Conservation (phyloP, 2,329 filamentous ascomycete genomes). For the Claviceps pazoutovae region DNA sequence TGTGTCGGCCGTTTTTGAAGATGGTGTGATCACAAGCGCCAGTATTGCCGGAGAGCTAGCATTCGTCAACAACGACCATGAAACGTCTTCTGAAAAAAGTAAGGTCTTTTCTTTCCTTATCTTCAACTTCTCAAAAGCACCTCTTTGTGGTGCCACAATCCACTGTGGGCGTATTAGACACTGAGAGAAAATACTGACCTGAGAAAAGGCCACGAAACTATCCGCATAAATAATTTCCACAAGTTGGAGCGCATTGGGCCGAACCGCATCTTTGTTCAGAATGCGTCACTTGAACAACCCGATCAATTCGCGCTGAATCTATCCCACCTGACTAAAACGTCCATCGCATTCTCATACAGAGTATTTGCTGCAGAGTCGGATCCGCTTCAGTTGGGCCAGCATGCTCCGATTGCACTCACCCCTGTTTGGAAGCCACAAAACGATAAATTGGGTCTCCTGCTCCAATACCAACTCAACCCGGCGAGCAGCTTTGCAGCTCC, state of each 20-base stretch:
- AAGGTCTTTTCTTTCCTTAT: slow-evolving; percentile 14
- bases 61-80: slow-evolving; percentile 56
- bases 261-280: slow-evolving; percentile 79
- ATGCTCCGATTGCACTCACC: slow-evolving; percentile 60
- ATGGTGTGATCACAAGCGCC: slow-evolving; percentile 54
- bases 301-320: slow-evolving; percentile 73
- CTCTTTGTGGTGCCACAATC: background rate
- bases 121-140: background rate
- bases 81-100: slow-evolving; percentile 33
- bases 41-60: slow-evolving; percentile 81
- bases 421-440: slow-evolving; percentile 74
- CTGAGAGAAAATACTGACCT: background rate
- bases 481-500: slow-evolving; percentile 32
- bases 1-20: slow-evolving; percentile 71
- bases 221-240: slow-evolving; percentile 78
- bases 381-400: slow-evolving; percentile 28
- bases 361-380: slow-evolving; percentile 54
- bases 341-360: slow-evolving; percentile 85
- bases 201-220: slow-evolving; percentile 35
- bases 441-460: slow-evolving; percentile 71
- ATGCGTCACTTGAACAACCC: slow-evolving; percentile 46
- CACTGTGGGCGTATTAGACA: background rate
- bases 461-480: slow-evolving; percentile 77
- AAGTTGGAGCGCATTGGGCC: slow-evolving; percentile 85
- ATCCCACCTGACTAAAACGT: slow-evolving; percentile 55